Evolutionary conservation across 495 filamentous ascomycete species (phyloP), one percentile per base, ranked within the genome.

Genomic region (Lepraria neglecta): DNA sequence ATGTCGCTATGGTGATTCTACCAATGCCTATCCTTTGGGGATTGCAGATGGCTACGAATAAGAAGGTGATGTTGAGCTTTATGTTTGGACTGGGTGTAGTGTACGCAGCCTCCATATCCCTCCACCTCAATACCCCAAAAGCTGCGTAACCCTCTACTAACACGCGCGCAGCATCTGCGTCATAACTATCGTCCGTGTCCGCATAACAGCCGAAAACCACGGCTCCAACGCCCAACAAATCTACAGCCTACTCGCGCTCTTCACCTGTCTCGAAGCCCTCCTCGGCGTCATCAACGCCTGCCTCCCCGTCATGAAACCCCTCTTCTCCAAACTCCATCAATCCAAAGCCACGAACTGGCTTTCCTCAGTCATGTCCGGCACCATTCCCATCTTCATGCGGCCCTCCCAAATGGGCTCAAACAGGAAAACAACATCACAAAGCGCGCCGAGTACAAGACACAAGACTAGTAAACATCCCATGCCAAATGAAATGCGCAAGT

Each of bases 1-100:
- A 78, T 48, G 59, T 77, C 33, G 40, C 69, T 56, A 71, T 76
- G 28, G 69, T 75, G n/a, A 56, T 70, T 6, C 66, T 77, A 60
- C 78, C 75, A 14, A 70, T 82, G 69, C 78, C 73, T n/a, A 67
- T 76, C 46, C 67, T 77, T 17, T 74, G 74, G 76, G 59, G 69
- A 47, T 65, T 73, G 64, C 72, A 73, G 64, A 67, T 74, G 67
- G 71, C 72, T 61, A 43, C 64, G 53, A 68, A 65, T 52, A 75
- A 71, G 61, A 74, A 74, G 44, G 15, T 68, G 3, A 60, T 46
- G 3, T 50, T 74, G 55, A 68, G 59, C 47, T 31, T 17, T 17
- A 66, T 65, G 27, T 68, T 68, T 56, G 59, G 63, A 3, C 43
- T 68, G 40, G 66, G 66, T 30, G 31, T 66, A 19, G 35, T 66